Conservation (phyloP, 2,329 filamentous ascomycete genomes). For the Trichoderma sp. region DNA sequence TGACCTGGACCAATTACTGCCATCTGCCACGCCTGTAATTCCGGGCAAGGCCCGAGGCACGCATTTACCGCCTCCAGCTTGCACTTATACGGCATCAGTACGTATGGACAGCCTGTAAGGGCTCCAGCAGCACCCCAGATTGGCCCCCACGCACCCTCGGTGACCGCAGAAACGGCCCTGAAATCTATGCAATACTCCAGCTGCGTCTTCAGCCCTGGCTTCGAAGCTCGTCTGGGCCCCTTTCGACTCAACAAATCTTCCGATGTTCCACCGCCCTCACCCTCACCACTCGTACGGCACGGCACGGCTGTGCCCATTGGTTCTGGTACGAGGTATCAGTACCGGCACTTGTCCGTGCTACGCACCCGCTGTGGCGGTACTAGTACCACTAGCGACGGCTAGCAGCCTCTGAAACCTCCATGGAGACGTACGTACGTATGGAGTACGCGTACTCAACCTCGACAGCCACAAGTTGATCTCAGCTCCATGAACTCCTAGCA, state of each 20-base stretch:
- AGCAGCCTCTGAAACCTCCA: background rate
- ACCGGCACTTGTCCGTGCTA: background rate
- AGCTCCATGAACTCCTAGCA: background rate
- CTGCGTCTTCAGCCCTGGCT: slow-evolving; percentile 14
- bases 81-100: background rate
- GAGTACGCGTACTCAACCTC: background rate
- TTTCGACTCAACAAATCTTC: background rate
- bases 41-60: background rate
- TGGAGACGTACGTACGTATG: background rate
- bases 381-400: background rate
- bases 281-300: background rate
- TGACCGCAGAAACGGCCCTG: background rate
- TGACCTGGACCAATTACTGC: background rate
- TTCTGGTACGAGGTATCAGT: background rate
- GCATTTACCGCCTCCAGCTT: background rate
- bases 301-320: background rate
- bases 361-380: background rate
- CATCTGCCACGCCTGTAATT: background rate
- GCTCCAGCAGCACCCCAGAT: slow-evolving; percentile 7
- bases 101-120: background rate
- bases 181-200: background rate
- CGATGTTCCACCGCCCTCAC: background rate
- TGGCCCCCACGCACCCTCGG: background rate
- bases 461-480: background rate
- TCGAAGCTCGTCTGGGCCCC: background rate